A percentile compares a stretch with the other conserved stretches of the same genome.
These are phyloP conservation scores for Phoma sp. DNA, from an alignment of 2,329 filamentous ascomycete species.

Conservation along the genomic window DNA sequence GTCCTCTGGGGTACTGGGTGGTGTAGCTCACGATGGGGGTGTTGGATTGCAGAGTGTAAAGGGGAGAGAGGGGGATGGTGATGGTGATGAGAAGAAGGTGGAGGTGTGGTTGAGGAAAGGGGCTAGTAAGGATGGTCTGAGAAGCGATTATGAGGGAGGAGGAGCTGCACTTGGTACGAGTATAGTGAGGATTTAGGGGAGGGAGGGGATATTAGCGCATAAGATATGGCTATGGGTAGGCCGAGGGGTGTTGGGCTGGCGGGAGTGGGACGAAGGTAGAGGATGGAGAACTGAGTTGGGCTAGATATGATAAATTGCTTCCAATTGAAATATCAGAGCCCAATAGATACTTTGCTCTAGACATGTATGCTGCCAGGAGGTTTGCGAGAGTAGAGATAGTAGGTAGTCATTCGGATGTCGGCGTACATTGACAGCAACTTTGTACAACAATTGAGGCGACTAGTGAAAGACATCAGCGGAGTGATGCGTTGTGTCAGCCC, in stretches of 20 bases:
- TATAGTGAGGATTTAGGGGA: neutral
- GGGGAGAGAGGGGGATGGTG: conserved; percentile 16
- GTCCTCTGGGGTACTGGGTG: neutral
- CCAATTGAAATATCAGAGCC: too few species aligned
- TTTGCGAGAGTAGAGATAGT: too few species aligned
- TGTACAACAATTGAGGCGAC: too few species aligned
- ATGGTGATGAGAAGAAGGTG: conserved; percentile 22
- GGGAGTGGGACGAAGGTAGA: neutral
- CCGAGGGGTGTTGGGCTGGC: neutral
- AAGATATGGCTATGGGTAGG: neutral
- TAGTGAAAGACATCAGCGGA: neutral
- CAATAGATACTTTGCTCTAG: too few species aligned
- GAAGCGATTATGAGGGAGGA: neutral
- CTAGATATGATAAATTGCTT: too few species aligned
- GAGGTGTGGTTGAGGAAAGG: conserved; percentile 24
- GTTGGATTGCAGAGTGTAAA: neutral
- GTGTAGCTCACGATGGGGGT: neutral
- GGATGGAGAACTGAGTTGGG: neutral
- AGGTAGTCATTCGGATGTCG: too few species aligned
- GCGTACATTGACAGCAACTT: too few species aligned
- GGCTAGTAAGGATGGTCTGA: neutral
- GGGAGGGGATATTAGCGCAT: neutral
- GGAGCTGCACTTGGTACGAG: neutral
- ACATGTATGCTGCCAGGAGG: too few species aligned
- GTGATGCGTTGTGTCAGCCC: neutral